Percentiles rank a stretch among this genome's conserved stretches.
phyloP scores from a whole-genome alignment of 768 basidiomycete genomes.

The Lactifluus echinatus region DNA sequence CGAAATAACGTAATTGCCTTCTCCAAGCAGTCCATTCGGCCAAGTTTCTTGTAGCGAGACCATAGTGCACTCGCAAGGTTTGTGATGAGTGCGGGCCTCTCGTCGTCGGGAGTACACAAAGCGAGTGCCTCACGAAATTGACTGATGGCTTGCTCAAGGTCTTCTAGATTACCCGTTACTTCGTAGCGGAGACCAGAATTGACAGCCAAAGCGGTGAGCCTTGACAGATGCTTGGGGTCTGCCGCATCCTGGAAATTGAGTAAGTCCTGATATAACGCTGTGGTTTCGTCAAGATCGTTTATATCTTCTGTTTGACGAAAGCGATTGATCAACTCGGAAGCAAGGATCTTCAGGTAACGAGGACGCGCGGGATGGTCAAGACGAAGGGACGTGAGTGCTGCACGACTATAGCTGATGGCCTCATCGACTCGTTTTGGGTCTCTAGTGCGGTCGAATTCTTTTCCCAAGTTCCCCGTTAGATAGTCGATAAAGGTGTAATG shows the following conservation, averaged over 20 bases:
- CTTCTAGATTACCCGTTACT: neutral
- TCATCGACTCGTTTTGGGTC: no score
- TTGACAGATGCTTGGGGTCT: neutral
- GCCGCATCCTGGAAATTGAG: neutral
- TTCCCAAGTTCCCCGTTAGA: no score
- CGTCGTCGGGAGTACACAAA: neutral
- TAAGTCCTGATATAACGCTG: neutral
- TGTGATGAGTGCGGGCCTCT: neutral
- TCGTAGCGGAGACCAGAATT: neutral
- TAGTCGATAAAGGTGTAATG: no score
- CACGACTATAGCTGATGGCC: neutral
- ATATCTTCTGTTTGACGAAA: neutral
- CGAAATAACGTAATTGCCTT: neutral
- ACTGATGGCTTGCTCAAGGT: neutral
- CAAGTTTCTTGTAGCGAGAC: neutral
- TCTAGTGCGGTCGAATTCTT: no score
- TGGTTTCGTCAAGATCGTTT: neutral
- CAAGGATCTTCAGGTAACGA: neutral
- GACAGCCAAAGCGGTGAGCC: neutral
- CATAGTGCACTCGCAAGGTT: neutral
- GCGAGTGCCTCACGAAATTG: neutral
- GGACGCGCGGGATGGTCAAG: neutral
- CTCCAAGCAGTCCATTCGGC: neutral
- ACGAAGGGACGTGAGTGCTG: neutral
- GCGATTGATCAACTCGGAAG: neutral